phyloP scores from a whole-genome alignment of 2,329 filamentous ascomycete genomes.

The Davidsoniella neocaledoniae region DNA sequence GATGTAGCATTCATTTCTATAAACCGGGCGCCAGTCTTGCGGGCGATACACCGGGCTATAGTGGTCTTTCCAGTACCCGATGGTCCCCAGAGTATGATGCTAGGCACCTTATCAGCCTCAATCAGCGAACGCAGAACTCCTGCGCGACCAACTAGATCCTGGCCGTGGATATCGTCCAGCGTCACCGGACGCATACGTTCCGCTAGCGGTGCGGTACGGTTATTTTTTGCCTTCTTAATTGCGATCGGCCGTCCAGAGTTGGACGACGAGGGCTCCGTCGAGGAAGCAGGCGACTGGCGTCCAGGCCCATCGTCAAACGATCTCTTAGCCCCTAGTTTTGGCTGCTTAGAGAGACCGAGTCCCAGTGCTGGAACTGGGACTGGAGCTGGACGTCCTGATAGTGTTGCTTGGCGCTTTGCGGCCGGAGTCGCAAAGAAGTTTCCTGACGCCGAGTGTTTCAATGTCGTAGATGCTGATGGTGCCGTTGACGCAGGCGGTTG shows the following conservation, averaged over 20 bases:
- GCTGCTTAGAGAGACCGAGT: not conserved
- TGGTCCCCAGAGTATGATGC: slow-evolving; percentile 86
- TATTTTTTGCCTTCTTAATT: slow-evolving; percentile 49
- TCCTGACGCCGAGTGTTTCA: slow-evolving; percentile 27
- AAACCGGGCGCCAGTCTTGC: slow-evolving; percentile 67
- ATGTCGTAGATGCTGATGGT: not conserved
- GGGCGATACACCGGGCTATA: slow-evolving; percentile 79
- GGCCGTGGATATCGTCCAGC: slow-evolving; percentile 75
- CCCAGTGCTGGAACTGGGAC: not conserved
- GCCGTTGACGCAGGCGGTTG: slow-evolving; percentile 14
- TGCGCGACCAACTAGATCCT: slow-evolving; percentile 70
- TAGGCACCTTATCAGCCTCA: slow-evolving; percentile 69
- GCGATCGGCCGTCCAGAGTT: not conserved
- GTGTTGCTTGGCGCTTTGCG: slow-evolving; percentile 33
- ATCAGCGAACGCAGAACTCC: slow-evolving; percentile 81
- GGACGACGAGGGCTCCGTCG: not conserved
- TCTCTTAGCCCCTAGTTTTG: slow-evolving; percentile 23
- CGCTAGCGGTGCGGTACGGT: slow-evolving; percentile 65
- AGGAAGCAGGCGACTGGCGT: not conserved
- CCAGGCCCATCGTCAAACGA: slow-evolving; percentile 38
- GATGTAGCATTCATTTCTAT: slow-evolving; percentile 92
- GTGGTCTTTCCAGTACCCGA: slow-evolving; percentile 78
- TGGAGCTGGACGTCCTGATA: slow-evolving; percentile 9
- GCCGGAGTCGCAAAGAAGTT: slow-evolving; percentile 46
- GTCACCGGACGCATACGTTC: slow-evolving; percentile 81